These are phyloP conservation scores for Arctium minus DNA, from an alignment of 129 eudicot species.

Conservation along the genomic window DNA sequence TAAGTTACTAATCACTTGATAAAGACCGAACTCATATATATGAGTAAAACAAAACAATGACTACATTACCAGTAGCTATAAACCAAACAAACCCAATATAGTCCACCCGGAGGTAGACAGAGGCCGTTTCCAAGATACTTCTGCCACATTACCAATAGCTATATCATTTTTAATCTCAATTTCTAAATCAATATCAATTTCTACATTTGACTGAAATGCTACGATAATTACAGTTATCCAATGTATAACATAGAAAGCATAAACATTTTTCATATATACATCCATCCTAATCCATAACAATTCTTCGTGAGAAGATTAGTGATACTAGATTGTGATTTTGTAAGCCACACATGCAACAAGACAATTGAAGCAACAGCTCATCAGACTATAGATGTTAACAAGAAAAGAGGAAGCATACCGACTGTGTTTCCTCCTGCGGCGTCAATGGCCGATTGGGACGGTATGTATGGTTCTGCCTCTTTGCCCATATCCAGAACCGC, in stretches of 20 bases:
- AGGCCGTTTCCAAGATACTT: too few relatives aligned
- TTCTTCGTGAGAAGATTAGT: neutral
- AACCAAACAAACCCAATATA: too few relatives aligned
- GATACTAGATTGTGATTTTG: neutral
- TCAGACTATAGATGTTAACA: neutral
- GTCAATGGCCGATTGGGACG: conserved; percentile 98
- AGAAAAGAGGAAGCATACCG: conserved; percentile 39
- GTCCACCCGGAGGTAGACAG: too few relatives aligned
- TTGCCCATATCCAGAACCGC: conserved; percentile 97
- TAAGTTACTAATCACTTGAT: neutral
- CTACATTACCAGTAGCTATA: too few relatives aligned
- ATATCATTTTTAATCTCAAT: too few relatives aligned
- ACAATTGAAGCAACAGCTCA: neutral
- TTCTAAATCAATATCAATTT: neutral
- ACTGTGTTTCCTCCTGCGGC: conserved; percentile 72
- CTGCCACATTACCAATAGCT: too few relatives aligned
- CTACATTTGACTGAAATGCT: neutral
- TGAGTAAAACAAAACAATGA: too few relatives aligned
- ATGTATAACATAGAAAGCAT: neutral
- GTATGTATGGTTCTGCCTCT: conserved; percentile 90
- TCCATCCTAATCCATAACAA: neutral
- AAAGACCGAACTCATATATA: neutral
- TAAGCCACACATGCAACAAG: neutral
- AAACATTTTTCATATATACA: conserved; percentile 2
- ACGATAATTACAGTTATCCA: neutral